phyloP scores from a whole-genome alignment of 768 basidiomycete species.

The Panus rudis region DNA sequence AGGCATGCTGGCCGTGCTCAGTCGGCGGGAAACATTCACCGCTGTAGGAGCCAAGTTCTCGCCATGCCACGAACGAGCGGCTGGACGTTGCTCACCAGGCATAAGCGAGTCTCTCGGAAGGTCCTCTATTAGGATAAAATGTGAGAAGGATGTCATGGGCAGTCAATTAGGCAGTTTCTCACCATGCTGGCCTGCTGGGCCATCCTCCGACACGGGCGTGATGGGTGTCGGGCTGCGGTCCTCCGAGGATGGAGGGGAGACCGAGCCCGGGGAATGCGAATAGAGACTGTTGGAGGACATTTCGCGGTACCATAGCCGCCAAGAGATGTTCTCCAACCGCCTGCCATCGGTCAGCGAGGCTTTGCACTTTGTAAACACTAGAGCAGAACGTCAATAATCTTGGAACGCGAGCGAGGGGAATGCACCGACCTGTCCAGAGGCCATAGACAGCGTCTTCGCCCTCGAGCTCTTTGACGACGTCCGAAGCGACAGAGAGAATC shows the following conservation, averaged over 20 bases:
- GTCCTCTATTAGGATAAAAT: constrained; percentile 5
- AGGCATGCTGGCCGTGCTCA: constrained; percentile 23
- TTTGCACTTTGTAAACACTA: constrained; percentile 85
- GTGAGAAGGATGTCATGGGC: background rate
- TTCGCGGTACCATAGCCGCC: constrained; percentile 77
- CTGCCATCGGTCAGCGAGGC: constrained; percentile 72
- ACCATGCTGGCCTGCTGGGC: constrained; percentile 15
- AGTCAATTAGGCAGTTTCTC: constrained; percentile 1
- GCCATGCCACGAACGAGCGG: constrained; percentile 22
- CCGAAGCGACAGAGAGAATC: constrained; percentile 58
- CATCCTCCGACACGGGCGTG: constrained; percentile 22
- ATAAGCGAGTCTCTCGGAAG: constrained; percentile 8
- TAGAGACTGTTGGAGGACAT: constrained; percentile 32
- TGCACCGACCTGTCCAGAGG: constrained; percentile 59
- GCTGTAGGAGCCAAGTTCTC: constrained; percentile 7
- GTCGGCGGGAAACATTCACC: constrained; percentile 16
- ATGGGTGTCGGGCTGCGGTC: constrained; percentile 22
- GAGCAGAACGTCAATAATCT: constrained; percentile 7
- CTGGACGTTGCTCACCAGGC: constrained; percentile 2
- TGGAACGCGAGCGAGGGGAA: background rate
- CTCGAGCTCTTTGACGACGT: constrained; percentile 62
- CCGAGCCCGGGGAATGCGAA: constrained; percentile 23
- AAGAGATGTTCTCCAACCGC: constrained; percentile 80
- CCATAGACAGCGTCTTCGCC: constrained; percentile 58
- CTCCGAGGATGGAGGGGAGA: constrained; percentile 19